These are phyloP conservation scores for Orbilia blumenaviensis DNA, from an alignment of 2,329 filamentous ascomycete genomes.

Conservation along the genomic window DNA sequence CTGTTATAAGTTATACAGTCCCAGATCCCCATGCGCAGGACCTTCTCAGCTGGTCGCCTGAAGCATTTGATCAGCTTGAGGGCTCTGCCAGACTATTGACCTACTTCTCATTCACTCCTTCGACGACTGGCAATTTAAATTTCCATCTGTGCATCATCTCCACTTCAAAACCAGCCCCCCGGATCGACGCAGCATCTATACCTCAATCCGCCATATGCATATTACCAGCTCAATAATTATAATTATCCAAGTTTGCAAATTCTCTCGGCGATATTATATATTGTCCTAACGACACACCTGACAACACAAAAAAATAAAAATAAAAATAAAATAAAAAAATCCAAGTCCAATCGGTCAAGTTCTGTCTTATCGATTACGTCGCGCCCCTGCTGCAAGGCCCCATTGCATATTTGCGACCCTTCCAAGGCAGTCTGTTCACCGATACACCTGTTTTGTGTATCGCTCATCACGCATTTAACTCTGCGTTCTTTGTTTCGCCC, in stretches of 20 bases:
- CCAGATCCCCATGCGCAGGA: constrained; percentile 6
- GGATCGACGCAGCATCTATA: no score
- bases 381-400: not conserved
- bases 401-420: not conserved
- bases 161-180: no score
- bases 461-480: constrained; percentile 17
- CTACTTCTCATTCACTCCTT: constrained; percentile 19
- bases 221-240: no score
- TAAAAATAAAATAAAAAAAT: not conserved
- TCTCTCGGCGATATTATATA: no score
- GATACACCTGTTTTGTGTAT: constrained; percentile 8
- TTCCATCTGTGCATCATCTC: constrained; percentile 31
- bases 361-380: not conserved
- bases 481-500: not conserved
- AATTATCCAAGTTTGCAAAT: no score
- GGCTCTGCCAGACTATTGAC: not conserved
- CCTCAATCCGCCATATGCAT: no score
- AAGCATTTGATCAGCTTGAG: constrained; percentile 16
- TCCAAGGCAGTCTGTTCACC: not conserved
- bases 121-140: no score
- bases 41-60: not conserved
- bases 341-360: no score
- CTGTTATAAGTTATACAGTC: constrained; percentile 41
- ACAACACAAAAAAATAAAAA: not conserved
- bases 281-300: not conserved